A percentile compares a stretch with the other conserved stretches of the same genome.
Evolutionary conservation across 2,329 filamentous ascomycete genomes (phyloP).

Genomic region (Trichoderma breve): DNA sequence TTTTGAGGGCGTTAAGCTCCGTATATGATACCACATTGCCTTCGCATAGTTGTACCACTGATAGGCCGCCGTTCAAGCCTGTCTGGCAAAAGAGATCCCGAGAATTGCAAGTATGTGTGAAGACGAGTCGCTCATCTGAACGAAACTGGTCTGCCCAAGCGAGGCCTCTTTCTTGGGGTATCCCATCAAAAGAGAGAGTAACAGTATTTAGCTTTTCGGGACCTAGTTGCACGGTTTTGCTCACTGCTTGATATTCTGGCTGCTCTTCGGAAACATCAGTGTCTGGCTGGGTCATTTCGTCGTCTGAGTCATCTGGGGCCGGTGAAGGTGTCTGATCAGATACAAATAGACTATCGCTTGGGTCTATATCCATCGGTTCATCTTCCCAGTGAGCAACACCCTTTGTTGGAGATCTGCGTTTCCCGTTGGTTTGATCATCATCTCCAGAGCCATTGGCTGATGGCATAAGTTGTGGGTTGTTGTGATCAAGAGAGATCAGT

Average conservation of each 20-base stretch:
- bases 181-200: slow-evolving; percentile 21
- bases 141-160: slow-evolving; percentile 32
- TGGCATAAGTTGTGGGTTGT: neutral
- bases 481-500: slow-evolving; percentile 32
- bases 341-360: slow-evolving; percentile 28
- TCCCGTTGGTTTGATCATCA: neutral
- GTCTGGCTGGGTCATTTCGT: neutral
- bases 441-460: neutral
- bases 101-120: slow-evolving; percentile 37
- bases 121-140: slow-evolving; percentile 28
- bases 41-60: slow-evolving; percentile 23
- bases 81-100: slow-evolving; percentile 31
- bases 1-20: slow-evolving; percentile 26
- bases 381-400: slow-evolving; percentile 28
- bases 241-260: neutral
- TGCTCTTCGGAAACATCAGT: neutral
- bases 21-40: slow-evolving; percentile 25
- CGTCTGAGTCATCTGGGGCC: neutral
- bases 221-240: slow-evolving; percentile 23
- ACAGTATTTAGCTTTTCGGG: neutral
- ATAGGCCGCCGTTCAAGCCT: slow-evolving; percentile 5
- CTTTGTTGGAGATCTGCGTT: neutral
- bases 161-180: slow-evolving; percentile 20
- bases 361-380: slow-evolving; percentile 25
- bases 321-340: neutral